A percentile compares a stretch with the other conserved stretches of the same genome.
phyloP scores from a whole-genome alignment of 208 protist genomes.

The Trichomonas vaginalis region DNA sequence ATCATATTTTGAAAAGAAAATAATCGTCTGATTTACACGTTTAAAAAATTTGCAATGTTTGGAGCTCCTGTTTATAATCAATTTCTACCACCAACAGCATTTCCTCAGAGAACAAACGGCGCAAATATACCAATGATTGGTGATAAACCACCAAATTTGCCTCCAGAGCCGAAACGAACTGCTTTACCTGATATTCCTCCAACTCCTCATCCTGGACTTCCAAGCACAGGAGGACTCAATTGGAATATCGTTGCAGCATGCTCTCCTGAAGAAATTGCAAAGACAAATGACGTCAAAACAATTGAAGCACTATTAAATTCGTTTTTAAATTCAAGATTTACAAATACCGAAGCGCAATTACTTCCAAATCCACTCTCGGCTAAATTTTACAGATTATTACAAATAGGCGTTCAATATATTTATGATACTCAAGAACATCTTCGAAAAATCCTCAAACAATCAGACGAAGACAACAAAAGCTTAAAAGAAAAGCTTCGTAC shows the following conservation, averaged over 20 bases:
- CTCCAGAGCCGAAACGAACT: neutral
- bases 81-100: neutral
- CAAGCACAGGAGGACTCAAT: neutral
- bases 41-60: neutral
- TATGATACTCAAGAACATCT: neutral
- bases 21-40: neutral
- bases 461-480: neutral
- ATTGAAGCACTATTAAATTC: neutral
- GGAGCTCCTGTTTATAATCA: neutral
- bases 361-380: neutral
- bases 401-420: conserved; percentile 4
- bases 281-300: conserved; percentile 1
- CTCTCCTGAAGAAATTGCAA: neutral
- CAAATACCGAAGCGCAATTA: neutral
- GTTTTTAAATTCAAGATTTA: neutral
- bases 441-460: neutral
- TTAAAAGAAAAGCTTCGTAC: neutral
- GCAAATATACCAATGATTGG: neutral
- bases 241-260: neutral
- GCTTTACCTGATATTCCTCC: neutral
- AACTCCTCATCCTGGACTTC: neutral
- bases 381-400: neutral
- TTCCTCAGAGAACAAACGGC: neutral
- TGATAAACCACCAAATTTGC: neutral
- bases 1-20: neutral